Percentiles rank a stretch among this genome's conserved stretches.
These are phyloP conservation scores for Rhodotorula sp. DNA, from an alignment of 1,284 basidiomycete species.

Conservation along the genomic window DNA sequence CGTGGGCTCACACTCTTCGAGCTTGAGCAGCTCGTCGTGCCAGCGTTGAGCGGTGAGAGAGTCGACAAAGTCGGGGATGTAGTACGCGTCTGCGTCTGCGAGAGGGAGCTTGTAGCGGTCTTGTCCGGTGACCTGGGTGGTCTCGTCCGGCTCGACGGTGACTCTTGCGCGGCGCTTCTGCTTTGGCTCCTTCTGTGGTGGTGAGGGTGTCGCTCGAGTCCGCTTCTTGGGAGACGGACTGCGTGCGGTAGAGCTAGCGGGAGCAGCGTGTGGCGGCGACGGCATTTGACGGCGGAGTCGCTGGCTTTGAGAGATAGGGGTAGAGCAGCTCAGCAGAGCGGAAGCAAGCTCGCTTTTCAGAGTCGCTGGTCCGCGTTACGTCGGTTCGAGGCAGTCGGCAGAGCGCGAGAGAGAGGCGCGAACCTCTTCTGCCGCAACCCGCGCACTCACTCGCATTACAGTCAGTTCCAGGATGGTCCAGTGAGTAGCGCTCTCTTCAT, in stretches of 20 bases:
- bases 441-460: too few relatives aligned
- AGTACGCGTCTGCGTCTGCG: conserved; percentile 39
- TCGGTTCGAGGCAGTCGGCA: too few relatives aligned
- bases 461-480: neutral
- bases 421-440: too few relatives aligned
- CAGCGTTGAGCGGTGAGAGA: conserved; percentile 48
- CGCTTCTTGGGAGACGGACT: neutral
- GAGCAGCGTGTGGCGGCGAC: too few relatives aligned
- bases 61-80: conserved; percentile 47
- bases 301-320: too few relatives aligned
- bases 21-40: conserved; percentile 50
- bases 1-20: conserved; percentile 51
- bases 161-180: conserved; percentile 18
- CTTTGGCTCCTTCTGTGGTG: neutral
- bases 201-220: too few relatives aligned
- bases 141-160: conserved; percentile 15
- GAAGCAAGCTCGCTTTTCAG: too few relatives aligned
- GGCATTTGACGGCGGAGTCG: too few relatives aligned
- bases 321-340: too few relatives aligned
- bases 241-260: neutral
- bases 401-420: too few relatives aligned
- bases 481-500: neutral
- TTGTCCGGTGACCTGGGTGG: conserved; percentile 17
- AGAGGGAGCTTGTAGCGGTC: conserved; percentile 20
- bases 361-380: too few relatives aligned